These are phyloP conservation scores for Fraxinus angustifolia DNA, from an alignment of 305 asterid genomes.

Conservation along the genomic window DNA sequence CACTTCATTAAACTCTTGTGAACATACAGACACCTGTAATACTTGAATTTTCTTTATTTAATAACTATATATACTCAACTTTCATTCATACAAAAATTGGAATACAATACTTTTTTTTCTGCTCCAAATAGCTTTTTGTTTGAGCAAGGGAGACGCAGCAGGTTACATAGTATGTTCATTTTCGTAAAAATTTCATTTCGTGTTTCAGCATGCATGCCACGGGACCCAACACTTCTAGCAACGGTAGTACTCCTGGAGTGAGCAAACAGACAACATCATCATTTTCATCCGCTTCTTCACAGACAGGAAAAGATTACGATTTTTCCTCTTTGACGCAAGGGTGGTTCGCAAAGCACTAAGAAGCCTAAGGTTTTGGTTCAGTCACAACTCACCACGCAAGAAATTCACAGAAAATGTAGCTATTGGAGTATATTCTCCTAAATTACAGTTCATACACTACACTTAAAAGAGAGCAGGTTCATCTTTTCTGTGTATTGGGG, in stretches of 20 bases:
- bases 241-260: conserved; percentile 41
- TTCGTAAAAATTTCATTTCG: background rate
- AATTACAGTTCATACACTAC: conserved; percentile 35
- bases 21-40: background rate
- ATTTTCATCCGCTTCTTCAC: conserved; percentile 44
- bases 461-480: conserved; percentile 36
- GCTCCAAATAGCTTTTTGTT: background rate
- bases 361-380: background rate
- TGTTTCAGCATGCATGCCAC: conserved; percentile 47
- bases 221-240: conserved; percentile 48
- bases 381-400: background rate
- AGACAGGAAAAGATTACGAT: conserved; percentile 69
- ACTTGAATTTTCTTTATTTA: background rate
- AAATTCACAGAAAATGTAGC: conserved; percentile 21
- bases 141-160: background rate
- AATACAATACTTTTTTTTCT: background rate
- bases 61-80: background rate
- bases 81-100: background rate
- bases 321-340: conserved; percentile 84
- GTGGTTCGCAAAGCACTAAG: conserved; percentile 39
- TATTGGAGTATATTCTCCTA: conserved; percentile 21
- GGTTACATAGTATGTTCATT: background rate
- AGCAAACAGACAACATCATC: conserved; percentile 38
- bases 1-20: background rate
- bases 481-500: conserved; percentile 23